Evolutionary conservation across 441 rosid genomes (phyloP).

Genomic region (Breynia disticha): DNA sequence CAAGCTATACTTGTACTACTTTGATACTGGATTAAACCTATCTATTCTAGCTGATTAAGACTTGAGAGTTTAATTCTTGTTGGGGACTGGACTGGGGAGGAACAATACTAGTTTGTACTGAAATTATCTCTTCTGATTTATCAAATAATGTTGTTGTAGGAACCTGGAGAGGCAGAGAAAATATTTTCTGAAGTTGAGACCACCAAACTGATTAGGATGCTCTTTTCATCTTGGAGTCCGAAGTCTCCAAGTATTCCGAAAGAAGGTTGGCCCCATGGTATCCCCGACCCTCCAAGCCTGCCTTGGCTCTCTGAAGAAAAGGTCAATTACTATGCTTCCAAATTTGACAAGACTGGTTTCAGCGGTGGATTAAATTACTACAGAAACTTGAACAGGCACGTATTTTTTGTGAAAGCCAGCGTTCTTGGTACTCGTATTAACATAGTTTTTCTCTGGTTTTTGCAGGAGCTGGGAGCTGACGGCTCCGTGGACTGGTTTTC

Average conservation of each 20-base stretch:
- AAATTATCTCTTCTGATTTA: no score
- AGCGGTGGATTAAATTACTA: constrained; percentile 52
- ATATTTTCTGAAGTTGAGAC: constrained; percentile 27
- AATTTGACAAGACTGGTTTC: constrained; percentile 45
- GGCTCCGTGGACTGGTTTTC: constrained; percentile 53
- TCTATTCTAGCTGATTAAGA: no score
- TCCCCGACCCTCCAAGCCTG: constrained; percentile 24
- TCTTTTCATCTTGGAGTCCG: constrained; percentile 18
- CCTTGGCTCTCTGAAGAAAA: constrained; percentile 58
- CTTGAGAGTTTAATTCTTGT: no score
- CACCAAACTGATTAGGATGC: constrained; percentile 21
- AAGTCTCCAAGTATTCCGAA: constrained; percentile 32
- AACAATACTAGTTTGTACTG: not conserved
- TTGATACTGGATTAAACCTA: no score
- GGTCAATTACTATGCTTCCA: constrained; percentile 31
- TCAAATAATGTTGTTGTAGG: no score
- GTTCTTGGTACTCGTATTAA: no score
- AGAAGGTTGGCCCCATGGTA: constrained; percentile 17
- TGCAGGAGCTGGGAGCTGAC: constrained; percentile 55
- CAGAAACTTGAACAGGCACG: no score
- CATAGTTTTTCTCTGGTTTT: not conserved
- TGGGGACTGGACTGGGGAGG: no score
- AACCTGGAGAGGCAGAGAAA: constrained; percentile 39
- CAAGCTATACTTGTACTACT: no score
- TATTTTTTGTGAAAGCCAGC: no score